A percentile compares a stretch with the other conserved stretches of the same genome.
Conservation (phyloP, 2,329 filamentous ascomycete species). For the Neonectria coccinea region DNA sequence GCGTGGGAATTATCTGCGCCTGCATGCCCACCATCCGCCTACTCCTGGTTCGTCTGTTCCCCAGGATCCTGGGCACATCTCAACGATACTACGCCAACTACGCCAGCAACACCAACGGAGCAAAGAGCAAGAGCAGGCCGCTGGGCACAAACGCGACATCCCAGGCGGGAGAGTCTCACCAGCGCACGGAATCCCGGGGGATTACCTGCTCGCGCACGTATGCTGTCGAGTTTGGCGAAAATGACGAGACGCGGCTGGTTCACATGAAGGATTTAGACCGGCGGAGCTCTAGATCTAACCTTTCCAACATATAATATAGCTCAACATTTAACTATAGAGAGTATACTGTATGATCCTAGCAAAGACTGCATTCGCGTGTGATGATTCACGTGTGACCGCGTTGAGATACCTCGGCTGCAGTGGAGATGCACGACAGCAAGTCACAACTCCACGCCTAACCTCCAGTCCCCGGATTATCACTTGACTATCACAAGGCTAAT, state of each 20-base stretch:
- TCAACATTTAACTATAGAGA: neutral
- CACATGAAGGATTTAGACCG: conserved; percentile 44
- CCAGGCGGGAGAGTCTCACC: conserved; percentile 35
- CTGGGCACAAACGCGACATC: conserved; percentile 41
- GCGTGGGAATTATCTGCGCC: conserved; percentile 54
- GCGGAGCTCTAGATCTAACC: conserved; percentile 26
- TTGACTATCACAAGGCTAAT: too few relatives aligned
- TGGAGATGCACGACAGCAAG: too few relatives aligned
- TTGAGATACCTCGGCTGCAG: too few relatives aligned
- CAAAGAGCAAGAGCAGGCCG: conserved; percentile 23
- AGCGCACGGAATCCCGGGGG: conserved; percentile 34
- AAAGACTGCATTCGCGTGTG: too few relatives aligned
- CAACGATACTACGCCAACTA: conserved; percentile 45
- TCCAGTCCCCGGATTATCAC: too few relatives aligned
- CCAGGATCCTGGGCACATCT: conserved; percentile 48
- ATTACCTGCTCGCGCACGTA: conserved; percentile 52
- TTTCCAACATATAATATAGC: neutral
- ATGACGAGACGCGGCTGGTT: conserved; percentile 48
- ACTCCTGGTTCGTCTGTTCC: conserved; percentile 54
- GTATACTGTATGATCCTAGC: too few relatives aligned
- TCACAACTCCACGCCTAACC: neutral
- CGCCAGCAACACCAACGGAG: conserved; percentile 28
- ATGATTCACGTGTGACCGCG: too few relatives aligned
- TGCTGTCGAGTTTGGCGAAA: conserved; percentile 49
- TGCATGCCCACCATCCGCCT: conserved; percentile 54